Evolutionary conservation across 805 yeast species (phyloP).

Genomic region (Teunomyces tritomae): DNA sequence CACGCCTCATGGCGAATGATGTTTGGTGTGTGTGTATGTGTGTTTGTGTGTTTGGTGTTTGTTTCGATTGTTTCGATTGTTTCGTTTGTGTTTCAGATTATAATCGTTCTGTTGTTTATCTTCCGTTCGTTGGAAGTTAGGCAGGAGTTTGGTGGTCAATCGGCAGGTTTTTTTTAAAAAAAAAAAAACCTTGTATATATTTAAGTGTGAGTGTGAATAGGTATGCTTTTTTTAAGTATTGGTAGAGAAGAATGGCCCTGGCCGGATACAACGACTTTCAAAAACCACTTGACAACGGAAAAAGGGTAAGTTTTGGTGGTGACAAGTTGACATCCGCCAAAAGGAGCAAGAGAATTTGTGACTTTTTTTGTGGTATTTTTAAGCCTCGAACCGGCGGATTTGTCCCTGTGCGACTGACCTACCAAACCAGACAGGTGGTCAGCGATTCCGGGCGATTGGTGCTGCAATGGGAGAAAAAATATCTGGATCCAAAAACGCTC

Average conservation of each 20-base stretch:
- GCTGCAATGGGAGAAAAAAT: not conserved
- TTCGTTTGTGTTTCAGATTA: not conserved
- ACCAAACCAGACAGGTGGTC: not conserved
- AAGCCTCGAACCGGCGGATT: not conserved
- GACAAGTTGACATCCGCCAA: not conserved
- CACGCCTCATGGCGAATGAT: slow-evolving; percentile 44
- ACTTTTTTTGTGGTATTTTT: not conserved
- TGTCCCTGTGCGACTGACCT: not conserved
- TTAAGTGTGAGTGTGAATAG: too few species aligned
- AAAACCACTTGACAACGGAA: not conserved
- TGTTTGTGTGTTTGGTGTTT: not conserved
- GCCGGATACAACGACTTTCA: not conserved
- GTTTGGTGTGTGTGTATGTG: not conserved
- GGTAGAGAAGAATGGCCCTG: too few species aligned
- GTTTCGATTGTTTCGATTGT: not conserved
- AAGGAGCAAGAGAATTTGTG: not conserved
- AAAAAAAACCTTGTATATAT: too few species aligned
- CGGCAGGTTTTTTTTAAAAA: too few species aligned
- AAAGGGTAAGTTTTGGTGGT: not conserved
- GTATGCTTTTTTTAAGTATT: too few species aligned
- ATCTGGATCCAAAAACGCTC: too few species aligned
- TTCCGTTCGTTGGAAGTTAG: too few species aligned
- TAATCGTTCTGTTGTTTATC: too few species aligned
- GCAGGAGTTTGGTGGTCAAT: too few species aligned
- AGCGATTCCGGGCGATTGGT: not conserved